Base-by-base conservation (phyloP, 2,329 filamentous ascomycete species). In the Rhinocladiella similis region DNA sequence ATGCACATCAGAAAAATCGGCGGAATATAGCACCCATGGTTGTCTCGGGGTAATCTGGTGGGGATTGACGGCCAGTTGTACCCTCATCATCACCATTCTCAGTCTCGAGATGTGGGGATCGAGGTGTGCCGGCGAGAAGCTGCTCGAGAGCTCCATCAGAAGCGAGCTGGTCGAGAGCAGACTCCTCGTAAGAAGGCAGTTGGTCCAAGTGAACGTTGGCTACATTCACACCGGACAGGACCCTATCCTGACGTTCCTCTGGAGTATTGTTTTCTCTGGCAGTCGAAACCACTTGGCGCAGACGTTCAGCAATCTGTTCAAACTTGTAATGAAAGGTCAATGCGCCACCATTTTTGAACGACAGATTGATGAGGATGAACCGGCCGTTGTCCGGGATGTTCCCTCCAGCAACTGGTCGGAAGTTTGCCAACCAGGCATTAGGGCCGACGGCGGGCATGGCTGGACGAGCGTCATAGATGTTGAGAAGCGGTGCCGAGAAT, bases 311-410 rank as follows among this genome's bases (percentile, higher is more conserved):
- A 62, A 97, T 85, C 54, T 88, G 81, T 66, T 95, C 90, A 68
- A 92, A 96, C 50, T 84, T 84, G 49, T 84, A 83, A 66, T 92
- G 87, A 69, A 96, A 97, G 65, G 96, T 91, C 71, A 89, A 94
- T 56, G 92, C 92, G n/a, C 93, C 93, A 42, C 93, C 93, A 61
- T 97, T 92, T 69, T 91, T 92, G 78, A 97, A 97, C 19, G 87
- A 91, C 66, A 97, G 81, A 70, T 89, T 91, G 63, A 96, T 73
- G 67, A 94, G 90, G 42, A 96, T 79, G 25, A 86, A 84, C 16
- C 87, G 82, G 60, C 90, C 81, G 19, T 87, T 79, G 4, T 87
- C 75, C 0, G 92, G 90, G 49, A 97, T 89, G 48, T 90, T 90
- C 36, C 94, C 94, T 35, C 89, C 89, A 1, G 87, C 77, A 20